phyloP scores from a whole-genome alignment of 2,329 filamentous ascomycete species.

The Triangularia verruculosa region DNA sequence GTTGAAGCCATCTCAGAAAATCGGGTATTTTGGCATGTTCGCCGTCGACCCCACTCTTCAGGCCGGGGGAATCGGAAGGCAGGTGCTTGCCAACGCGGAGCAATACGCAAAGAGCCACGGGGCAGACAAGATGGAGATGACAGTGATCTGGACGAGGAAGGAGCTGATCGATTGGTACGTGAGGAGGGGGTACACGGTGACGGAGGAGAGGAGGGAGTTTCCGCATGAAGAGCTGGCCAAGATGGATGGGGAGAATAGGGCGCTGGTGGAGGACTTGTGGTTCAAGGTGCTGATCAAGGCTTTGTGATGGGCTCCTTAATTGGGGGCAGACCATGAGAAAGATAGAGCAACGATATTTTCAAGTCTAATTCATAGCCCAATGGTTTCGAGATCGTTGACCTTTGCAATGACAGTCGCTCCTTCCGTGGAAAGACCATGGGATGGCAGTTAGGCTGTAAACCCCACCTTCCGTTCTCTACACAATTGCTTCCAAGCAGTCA shows the following conservation, averaged over 20 bases:
- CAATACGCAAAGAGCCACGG: conserved; percentile 36
- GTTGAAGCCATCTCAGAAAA: conserved; percentile 25
- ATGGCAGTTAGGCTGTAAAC: no score
- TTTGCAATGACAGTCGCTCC: no score
- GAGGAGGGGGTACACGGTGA: conserved; percentile 41
- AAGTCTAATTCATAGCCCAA: no score
- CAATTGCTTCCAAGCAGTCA: no score
- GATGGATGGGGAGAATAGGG: conserved; percentile 27
- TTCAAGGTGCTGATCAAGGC: conserved; percentile 43
- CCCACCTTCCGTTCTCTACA: no score
- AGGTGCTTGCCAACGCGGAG: conserved; percentile 43
- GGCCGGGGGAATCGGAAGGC: conserved; percentile 43
- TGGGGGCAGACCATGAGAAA: no score
- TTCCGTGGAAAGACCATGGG: no score
- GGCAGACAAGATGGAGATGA: conserved; percentile 40
- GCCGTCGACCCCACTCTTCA: conserved; percentile 44
- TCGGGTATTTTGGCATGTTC: conserved; percentile 47
- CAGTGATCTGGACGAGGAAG: conserved; percentile 41
- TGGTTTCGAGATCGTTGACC: no score
- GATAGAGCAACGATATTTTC: no score
- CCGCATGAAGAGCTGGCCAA: conserved; percentile 40
- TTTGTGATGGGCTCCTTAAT: not conserved
- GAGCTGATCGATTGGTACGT: conserved; percentile 48
- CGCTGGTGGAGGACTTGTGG: conserved; percentile 43
- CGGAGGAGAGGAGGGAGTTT: conserved; percentile 41